Evolutionary conservation across 371 early-diverging fungal species (phyloP).

Genomic region (Parasitella parasitica): DNA sequence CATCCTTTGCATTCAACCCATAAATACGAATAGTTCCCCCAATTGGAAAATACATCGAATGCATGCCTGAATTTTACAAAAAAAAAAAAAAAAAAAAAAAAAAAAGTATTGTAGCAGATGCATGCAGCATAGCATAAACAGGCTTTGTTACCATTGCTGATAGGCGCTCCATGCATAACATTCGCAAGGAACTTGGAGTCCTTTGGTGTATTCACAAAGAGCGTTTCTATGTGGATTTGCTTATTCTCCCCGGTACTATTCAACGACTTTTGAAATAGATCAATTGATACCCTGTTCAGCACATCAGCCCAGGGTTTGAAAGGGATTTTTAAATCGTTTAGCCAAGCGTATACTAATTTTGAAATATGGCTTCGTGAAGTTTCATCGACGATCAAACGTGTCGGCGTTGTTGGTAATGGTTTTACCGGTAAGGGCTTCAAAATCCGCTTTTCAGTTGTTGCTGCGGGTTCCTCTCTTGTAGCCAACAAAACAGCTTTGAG

Average conservation of each 20-base stretch:
- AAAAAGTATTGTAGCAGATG: neutral
- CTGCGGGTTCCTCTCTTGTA: neutral
- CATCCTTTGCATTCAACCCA: slow-evolving; percentile 18
- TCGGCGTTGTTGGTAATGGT: neutral
- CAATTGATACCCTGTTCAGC: slow-evolving; percentile 1
- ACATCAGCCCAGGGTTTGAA: slow-evolving; percentile 21
- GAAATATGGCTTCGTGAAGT: slow-evolving; percentile 30
- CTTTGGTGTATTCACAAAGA: slow-evolving; percentile 6
- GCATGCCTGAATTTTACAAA: neutral
- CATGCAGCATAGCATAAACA: neutral
- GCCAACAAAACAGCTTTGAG: neutral
- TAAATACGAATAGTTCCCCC: slow-evolving; percentile 19
- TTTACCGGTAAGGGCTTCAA: slow-evolving; percentile 7
- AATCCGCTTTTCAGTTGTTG: neutral
- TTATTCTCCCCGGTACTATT: neutral
- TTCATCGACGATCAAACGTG: slow-evolving; percentile 15
- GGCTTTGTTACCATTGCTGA: neutral
- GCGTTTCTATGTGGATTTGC: slow-evolving; percentile 7
- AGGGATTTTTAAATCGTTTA: slow-evolving; percentile 15
- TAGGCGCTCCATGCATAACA: slow-evolving; percentile 23
- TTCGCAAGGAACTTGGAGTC: slow-evolving; percentile 27
- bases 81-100: too few relatives aligned
- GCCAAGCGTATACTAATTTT: slow-evolving; percentile 27
- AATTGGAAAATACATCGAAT: slow-evolving; percentile 6
- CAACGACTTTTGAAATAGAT: slow-evolving; percentile 3